Evolutionary conservation across 306 rosid species (phyloP), one percentile per base, ranked within the genome.

Genomic region (Pterocarpus santalinus): DNA sequence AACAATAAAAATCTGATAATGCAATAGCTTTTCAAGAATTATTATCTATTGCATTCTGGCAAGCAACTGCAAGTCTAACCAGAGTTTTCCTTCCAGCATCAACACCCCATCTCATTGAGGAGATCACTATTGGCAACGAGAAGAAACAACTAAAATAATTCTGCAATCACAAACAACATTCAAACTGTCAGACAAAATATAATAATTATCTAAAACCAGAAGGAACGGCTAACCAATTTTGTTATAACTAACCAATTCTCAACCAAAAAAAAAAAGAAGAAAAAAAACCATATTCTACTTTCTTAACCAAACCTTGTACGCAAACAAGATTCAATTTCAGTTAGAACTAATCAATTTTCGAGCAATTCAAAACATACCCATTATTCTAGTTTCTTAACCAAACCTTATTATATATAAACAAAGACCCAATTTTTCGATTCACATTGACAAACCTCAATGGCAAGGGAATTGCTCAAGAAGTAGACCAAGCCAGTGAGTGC

Each of bases 51-150:
- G 38, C 53, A 79, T 76, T 73, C 77, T 36, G 63, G 69, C 5
- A 69, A 78, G 72, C 39, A 68, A 76, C 73, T 61, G 76, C 17
- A 78, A 57, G 7, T 66, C 82, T 77, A 79, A 95, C 99, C 99
- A 95, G 86, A 65, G 99, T 93, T 85, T 93, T 93, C 82, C 99
- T 95, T 88, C 99, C 99, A 4, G 94, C 94, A 41, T 91, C 87
- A 60, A 84, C 53, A 10, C 98, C 99, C 99, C 98, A 95, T 90
- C 99, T 93, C 99, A 95, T 93, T 32, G 99, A 95, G 63, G 99
- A 89, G 72, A 95, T 90, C 56, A 95, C 97, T 60, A 93, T 88
- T 8, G 99, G 99, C 82, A 95, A 86, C 3, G 97, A 87, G 89
- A 95, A 95, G 92, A 95, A 94, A 84, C 94, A 90, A 55, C 94